Evolutionary conservation across 495 filamentous ascomycete species (phyloP).

Genomic region (Geopyxis carbonaria): DNA sequence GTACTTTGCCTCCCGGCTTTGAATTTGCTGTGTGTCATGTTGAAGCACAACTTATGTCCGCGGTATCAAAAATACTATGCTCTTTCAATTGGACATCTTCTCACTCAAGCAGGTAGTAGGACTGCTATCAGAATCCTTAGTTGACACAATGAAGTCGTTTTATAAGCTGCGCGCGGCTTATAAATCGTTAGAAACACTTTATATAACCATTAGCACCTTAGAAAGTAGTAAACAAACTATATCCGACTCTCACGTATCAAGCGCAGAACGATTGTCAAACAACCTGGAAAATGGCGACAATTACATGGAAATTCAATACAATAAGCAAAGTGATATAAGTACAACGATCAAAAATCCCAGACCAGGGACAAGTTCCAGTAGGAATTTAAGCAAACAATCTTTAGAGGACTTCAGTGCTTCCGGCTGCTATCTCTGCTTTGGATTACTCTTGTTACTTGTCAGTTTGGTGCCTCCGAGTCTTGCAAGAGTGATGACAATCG

Average conservation of each 20-base stretch:
- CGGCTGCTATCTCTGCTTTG: slow-evolving; percentile 75
- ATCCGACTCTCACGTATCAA: too few species aligned
- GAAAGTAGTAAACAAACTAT: too few species aligned
- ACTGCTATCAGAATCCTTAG: slow-evolving; percentile 81
- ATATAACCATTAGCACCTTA: slow-evolving; percentile 4
- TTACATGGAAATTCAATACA: too few species aligned
- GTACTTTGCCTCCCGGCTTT: slow-evolving; percentile 62
- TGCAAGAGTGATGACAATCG: slow-evolving; percentile 61
- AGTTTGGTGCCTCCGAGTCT: slow-evolving; percentile 87
- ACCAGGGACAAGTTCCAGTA: too few species aligned
- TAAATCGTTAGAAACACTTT: slow-evolving; percentile 59
- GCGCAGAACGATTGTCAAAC: too few species aligned
- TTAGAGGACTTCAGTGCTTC: slow-evolving; percentile 79
- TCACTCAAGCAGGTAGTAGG: slow-evolving; percentile 37
- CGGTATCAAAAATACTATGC: slow-evolving; percentile 26
- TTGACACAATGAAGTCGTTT: slow-evolving; percentile 78
- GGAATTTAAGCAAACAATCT: slow-evolving; percentile 26
- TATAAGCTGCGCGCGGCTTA: slow-evolving; percentile 88
- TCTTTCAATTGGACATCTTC: neutral
- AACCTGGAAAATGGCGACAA: too few species aligned
- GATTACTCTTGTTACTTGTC: slow-evolving; percentile 65
- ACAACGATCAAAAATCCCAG: too few species aligned
- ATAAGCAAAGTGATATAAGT: too few species aligned
- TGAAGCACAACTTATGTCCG: slow-evolving; percentile 73
- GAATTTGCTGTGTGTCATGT: slow-evolving; percentile 70